A percentile compares a stretch with the other conserved stretches of the same genome.
phyloP scores from a whole-genome alignment of 371 early-diverging fungal genomes.

The Mortierella sp. region DNA sequence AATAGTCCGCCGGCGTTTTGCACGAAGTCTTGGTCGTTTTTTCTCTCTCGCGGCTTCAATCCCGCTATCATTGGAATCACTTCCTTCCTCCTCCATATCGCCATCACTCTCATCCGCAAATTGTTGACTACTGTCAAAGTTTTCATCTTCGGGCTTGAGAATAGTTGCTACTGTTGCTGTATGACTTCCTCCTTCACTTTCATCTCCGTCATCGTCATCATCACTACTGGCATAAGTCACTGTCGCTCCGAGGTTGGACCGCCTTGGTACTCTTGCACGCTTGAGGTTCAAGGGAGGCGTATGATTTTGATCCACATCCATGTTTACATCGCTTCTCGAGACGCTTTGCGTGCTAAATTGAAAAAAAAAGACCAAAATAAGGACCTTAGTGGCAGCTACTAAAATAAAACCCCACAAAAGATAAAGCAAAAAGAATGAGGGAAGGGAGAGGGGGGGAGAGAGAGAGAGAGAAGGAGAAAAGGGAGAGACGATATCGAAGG shows the following conservation, averaged over 20 bases:
- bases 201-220: conserved; percentile 32
- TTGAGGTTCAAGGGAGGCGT: conserved; percentile 32
- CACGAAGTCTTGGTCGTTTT: background rate
- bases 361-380: background rate
- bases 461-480: too few relatives aligned
- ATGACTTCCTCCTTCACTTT: background rate
- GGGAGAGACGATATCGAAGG: background rate
- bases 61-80: conserved; percentile 29
- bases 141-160: conserved; percentile 16
- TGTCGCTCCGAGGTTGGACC: conserved; percentile 29
- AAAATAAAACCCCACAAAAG: background rate
- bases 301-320: conserved; percentile 12
- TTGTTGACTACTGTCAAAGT: conserved; percentile 2
- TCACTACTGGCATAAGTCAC: conserved; percentile 31
- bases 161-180: conserved; percentile 2
- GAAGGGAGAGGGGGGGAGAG: too few relatives aligned
- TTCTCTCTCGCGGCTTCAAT: conserved; percentile 12
- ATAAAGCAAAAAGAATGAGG: too few relatives aligned
- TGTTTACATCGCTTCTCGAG: conserved; percentile 39
- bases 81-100: conserved; percentile 47
- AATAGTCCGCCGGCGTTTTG: conserved; percentile 11
- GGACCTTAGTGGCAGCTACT: conserved; percentile 16
- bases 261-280: conserved; percentile 32
- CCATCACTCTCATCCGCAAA: conserved; percentile 33
- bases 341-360: conserved; percentile 41